Percentiles rank a stretch among this genome's conserved stretches.
phyloP scores from a whole-genome alignment of 768 basidiomycete genomes.

The Boletus pseudopeckii region DNA sequence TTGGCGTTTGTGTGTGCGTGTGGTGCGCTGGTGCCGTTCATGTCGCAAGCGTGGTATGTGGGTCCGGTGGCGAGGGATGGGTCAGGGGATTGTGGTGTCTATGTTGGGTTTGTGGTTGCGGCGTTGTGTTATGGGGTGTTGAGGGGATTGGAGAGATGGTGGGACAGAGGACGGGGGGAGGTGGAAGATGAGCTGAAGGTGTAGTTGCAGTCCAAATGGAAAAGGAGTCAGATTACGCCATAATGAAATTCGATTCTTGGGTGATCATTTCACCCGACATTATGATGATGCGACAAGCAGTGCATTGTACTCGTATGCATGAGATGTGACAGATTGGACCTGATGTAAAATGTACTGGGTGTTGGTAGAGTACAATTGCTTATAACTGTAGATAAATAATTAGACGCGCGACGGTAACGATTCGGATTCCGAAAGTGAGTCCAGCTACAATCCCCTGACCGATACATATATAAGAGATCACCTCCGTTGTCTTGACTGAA shows the following conservation, averaged over 20 bases:
- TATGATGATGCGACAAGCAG: neutral
- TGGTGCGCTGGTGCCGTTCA: constrained; percentile 42
- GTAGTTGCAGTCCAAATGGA: neutral
- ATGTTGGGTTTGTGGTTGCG: constrained; percentile 36
- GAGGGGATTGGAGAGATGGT: constrained; percentile 28
- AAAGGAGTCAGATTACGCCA: no score
- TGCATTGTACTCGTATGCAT: neutral
- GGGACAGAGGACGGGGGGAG: constrained; percentile 3
- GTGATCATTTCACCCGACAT: no score
- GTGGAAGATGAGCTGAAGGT: constrained; percentile 3
- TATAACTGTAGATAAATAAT: constrained; percentile 4
- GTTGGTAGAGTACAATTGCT: constrained; percentile 21
- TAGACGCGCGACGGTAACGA: neutral
- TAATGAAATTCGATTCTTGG: no score
- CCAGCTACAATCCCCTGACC: neutral
- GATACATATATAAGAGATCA: constrained; percentile 2
- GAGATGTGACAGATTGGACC: neutral
- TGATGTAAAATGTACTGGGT: neutral
- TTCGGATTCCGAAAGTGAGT: neutral
- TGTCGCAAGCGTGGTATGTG: constrained; percentile 52
- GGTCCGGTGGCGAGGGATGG: constrained; percentile 44
- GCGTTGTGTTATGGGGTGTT: constrained; percentile 30
- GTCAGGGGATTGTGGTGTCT: constrained; percentile 49
- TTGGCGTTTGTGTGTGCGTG: constrained; percentile 38
- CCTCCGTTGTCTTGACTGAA: constrained; percentile 3